A percentile compares a stretch with the other conserved stretches of the same genome.
phyloP scores from a whole-genome alignment of 2,329 filamentous ascomycete genomes.

The Colletotrichum falcatum region DNA sequence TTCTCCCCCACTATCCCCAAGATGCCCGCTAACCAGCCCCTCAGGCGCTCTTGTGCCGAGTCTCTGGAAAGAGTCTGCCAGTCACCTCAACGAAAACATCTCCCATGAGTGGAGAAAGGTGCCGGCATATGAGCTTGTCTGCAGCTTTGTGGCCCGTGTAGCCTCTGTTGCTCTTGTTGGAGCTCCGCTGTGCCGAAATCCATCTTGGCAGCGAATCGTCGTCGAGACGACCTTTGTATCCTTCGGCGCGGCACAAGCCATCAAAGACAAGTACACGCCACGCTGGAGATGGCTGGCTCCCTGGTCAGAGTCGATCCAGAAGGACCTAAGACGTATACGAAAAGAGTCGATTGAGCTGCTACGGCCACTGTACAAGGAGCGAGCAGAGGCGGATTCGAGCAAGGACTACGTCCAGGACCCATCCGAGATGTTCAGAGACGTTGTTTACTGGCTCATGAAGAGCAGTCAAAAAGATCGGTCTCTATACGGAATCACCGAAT shows the following conservation, averaged over 20 bases:
- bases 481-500: not conserved
- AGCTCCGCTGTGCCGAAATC: not conserved
- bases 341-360: not conserved
- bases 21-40: not conserved
- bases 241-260: not conserved
- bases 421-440: conserved; percentile 1
- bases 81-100: not conserved
- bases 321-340: conserved; percentile 1
- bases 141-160: not conserved
- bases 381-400: not conserved
- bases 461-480: not conserved
- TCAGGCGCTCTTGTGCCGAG: not conserved
- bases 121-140: not conserved
- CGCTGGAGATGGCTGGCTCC: conserved; percentile 18
- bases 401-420: not conserved
- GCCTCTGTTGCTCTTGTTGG: conserved; percentile 1
- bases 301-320: not conserved
- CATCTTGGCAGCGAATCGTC: conserved; percentile 3
- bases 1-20: too few species aligned
- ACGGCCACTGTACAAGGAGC: not conserved
- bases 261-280: conserved; percentile 8
- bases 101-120: not conserved
- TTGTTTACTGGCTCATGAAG: conserved; percentile 3
- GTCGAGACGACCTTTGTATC: not conserved
- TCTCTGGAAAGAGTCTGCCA: not conserved